Evolutionary conservation across 495 filamentous ascomycete genomes (phyloP).

Genomic region (Penicillium lagena): DNA sequence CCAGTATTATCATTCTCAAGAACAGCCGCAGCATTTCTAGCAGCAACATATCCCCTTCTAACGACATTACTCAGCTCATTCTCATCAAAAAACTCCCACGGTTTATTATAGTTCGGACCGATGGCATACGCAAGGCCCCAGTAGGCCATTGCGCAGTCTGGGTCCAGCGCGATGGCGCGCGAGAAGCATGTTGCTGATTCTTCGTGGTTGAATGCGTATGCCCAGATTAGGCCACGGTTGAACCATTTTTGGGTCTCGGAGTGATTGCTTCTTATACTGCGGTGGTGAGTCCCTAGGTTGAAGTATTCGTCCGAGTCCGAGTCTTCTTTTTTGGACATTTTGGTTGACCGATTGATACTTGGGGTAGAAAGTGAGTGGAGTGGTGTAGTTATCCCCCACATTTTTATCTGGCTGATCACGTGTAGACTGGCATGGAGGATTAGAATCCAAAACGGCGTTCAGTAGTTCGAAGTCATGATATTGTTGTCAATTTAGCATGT

Average conservation of each 20-base stretch:
- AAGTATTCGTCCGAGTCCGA: constrained; percentile 31
- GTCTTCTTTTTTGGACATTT: too few relatives aligned
- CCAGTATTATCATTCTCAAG: constrained; percentile 12
- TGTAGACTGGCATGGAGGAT: too few relatives aligned
- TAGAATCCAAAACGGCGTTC: too few relatives aligned
- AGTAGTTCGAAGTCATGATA: too few relatives aligned
- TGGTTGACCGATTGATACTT: too few relatives aligned
- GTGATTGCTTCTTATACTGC: constrained; percentile 38
- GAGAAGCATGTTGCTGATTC: constrained; percentile 55
- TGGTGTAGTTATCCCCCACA: too few relatives aligned
- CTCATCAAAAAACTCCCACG: constrained; percentile 60
- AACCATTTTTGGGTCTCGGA: constrained; percentile 51
- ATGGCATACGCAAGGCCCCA: constrained; percentile 62
- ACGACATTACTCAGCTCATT: constrained; percentile 35
- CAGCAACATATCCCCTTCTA: too few relatives aligned
- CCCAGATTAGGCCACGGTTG: constrained; percentile 56
- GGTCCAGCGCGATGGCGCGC: constrained; percentile 46
- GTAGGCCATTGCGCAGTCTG: constrained; percentile 52
- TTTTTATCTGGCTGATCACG: too few relatives aligned
- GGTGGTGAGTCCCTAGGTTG: constrained; percentile 48
- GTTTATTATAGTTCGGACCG: constrained; percentile 71
- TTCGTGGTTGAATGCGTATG: constrained; percentile 61
- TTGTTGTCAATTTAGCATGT: too few relatives aligned
- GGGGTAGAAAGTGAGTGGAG: too few relatives aligned
- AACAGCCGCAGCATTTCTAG: too few relatives aligned